Conservation (phyloP, 352 stramenopile species). For the Peronospora farinosa region DNA sequence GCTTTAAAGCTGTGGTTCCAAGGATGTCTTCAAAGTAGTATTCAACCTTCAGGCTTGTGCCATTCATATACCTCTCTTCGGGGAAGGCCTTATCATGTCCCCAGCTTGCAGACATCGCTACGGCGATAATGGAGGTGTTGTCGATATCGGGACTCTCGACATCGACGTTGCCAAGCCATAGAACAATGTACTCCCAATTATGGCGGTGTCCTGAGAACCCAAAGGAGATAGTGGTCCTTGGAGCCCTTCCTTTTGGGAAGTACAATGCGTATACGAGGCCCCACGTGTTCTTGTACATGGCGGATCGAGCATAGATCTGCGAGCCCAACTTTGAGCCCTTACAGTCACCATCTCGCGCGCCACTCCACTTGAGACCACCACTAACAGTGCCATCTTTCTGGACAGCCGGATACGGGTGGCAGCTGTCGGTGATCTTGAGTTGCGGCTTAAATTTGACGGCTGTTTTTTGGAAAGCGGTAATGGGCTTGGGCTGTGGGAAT, state of each 20-base stretch:
- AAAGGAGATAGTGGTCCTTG: constrained; percentile 8
- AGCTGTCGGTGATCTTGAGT: constrained; percentile 22
- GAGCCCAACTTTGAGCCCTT: constrained; percentile 22
- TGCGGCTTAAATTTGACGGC: constrained; percentile 24
- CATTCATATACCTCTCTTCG: constrained; percentile 11
- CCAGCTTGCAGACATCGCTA: constrained; percentile 23
- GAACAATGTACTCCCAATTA: constrained; percentile 38
- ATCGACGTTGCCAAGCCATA: constrained; percentile 26
- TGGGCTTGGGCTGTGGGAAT: constrained; percentile 19
- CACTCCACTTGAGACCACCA: constrained; percentile 25
- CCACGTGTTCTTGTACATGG: constrained; percentile 21
- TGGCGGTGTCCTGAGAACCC: constrained; percentile 30
- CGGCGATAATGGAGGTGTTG: constrained; percentile 9
- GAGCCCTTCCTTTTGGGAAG: constrained; percentile 21
- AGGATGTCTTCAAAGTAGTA: constrained; percentile 25
- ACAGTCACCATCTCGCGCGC: constrained; percentile 19
- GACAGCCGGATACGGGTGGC: constrained; percentile 23
- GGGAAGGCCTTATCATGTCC: constrained; percentile 7
- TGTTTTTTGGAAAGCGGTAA: constrained; percentile 13
- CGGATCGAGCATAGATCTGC: constrained; percentile 23
- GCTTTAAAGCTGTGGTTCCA: constrained; percentile 18
- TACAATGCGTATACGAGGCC: constrained; percentile 29
- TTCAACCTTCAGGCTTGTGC: constrained; percentile 17
- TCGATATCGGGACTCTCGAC: constrained; percentile 8
- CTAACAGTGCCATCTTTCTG: constrained; percentile 21